Percentiles rank a stretch among this genome's conserved stretches.
Evolutionary conservation across 202 grass and related monocot species (phyloP).

Genomic region (Schoenoplectus tabernaemontani): DNA sequence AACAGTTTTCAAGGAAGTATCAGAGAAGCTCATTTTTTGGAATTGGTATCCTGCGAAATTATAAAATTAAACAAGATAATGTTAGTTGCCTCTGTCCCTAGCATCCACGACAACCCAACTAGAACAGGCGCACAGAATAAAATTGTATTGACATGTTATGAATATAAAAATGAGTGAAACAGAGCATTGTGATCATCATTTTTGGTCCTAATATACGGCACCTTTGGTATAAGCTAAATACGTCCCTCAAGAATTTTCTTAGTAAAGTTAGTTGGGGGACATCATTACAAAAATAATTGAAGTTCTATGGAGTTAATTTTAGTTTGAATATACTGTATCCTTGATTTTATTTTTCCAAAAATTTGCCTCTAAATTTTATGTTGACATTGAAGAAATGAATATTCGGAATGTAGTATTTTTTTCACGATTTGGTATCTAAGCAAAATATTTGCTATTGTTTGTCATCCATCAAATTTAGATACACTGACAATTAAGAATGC

Average conservation of each 20-base stretch:
- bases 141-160: neutral
- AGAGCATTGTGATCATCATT: neutral
- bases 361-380: too few species aligned
- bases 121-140: neutral
- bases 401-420: neutral
- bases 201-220: neutral
- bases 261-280: neutral
- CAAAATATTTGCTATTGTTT: neutral
- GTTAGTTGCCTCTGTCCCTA: neutral
- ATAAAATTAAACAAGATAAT: conserved; percentile 1
- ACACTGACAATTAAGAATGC: neutral
- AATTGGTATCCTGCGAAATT: too few species aligned
- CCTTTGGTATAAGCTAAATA: neutral
- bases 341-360: neutral
- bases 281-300: neutral
- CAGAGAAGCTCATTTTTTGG: neutral
- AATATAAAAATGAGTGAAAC: neutral
- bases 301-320: neutral
- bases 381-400: too few species aligned
- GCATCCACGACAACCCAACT: conserved; percentile 9
- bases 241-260: neutral
- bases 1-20: neutral
- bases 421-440: neutral
- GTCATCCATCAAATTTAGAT: neutral
- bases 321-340: neutral